Evolutionary conservation across 2,329 filamentous ascomycete species (phyloP), one percentile per base, ranked within the genome.

Genomic region (Cordyceps javanica): DNA sequence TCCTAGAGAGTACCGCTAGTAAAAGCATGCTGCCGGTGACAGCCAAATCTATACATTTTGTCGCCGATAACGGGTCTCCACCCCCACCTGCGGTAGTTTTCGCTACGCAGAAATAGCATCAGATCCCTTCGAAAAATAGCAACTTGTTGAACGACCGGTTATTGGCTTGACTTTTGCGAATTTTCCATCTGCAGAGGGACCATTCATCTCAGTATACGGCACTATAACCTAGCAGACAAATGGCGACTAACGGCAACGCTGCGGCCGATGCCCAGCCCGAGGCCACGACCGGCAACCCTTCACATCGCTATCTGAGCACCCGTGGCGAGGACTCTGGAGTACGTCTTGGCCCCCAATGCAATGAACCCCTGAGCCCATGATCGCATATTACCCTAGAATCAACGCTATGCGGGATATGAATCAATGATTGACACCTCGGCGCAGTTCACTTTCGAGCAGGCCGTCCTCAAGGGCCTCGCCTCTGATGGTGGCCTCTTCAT

Each of bases 401-500:
- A 23, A 41, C 39, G n/a, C n/a, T n/a, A n/a, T n/a, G n/a, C n/a
- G n/a, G n/a, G n/a, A n/a, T n/a, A n/a, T n/a, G 6, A 36, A 9
- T 4, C 19, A 23, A 41, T 19, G 23, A 52, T 53, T 52, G 53
- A 52, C 41, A 44, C 58, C 50, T 61, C 60, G 52, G 21, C 57
- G 23, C 64, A 92, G 88, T 81, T 95, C 65, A 92, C 90, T 54
- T 96, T 97, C 71, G 92, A 97, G 73, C 86, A 91, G 55, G 91
- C 91, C 48, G 91, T 96, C 41, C 80, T 96, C 63, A 95, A 96
- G 73, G 91, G 91, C 45, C 85, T 96, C 58, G 91, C 91, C 59
- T 79, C 83, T 46, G 92, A 97, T 68, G 90, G 91, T 59, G 92
- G 92, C 55, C 85, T 96, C 28, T 96, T 93, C 77, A 88, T 96